Conservation (phyloP, 108 stramenopile species). For the Cyclotella distinguenda region DNA sequence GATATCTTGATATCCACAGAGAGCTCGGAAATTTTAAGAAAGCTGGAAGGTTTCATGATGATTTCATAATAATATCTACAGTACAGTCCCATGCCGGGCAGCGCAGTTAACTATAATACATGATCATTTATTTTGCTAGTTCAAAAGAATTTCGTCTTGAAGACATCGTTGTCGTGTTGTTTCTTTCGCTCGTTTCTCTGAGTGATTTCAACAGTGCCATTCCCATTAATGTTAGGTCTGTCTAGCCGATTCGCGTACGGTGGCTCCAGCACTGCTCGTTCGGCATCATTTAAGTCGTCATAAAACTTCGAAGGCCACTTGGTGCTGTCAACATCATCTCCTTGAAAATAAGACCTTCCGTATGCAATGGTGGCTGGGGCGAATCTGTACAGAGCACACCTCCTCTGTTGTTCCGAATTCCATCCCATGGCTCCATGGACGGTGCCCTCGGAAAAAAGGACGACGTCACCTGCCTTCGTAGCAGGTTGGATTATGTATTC, state of each 20-base stretch:
- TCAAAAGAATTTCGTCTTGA: conserved; percentile 90
- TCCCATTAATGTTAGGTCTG: conserved; percentile 67
- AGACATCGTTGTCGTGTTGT: conserved; percentile 80
- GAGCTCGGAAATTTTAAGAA: too few relatives aligned
- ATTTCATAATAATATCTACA: too few relatives aligned
- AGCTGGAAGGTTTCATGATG: too few relatives aligned
- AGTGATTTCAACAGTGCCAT: conserved; percentile 68
- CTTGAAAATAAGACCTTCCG: conserved; percentile 86
- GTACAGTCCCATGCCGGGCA: too few relatives aligned
- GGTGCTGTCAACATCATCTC: conserved; percentile 38
- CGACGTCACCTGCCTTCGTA: conserved; percentile 93
- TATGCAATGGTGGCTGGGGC: conserved; percentile 80
- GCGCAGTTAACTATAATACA: too few relatives aligned
- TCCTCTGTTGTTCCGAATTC: conserved; percentile 61
- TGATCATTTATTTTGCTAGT: too few relatives aligned
- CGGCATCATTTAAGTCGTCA: conserved; percentile 74
- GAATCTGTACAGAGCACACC: conserved; percentile 86
- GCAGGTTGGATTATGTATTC: conserved; percentile 84
- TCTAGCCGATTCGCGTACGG: conserved; percentile 90
- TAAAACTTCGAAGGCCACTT: conserved; percentile 79
- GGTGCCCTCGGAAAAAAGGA: conserved; percentile 89
- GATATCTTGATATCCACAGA: too few relatives aligned
- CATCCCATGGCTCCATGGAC: conserved; percentile 91
- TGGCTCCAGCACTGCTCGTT: conserved; percentile 85
- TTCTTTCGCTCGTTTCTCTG: conserved; percentile 74